phyloP scores from a whole-genome alignment of 805 yeast species.

The Candida ipomoeae region DNA sequence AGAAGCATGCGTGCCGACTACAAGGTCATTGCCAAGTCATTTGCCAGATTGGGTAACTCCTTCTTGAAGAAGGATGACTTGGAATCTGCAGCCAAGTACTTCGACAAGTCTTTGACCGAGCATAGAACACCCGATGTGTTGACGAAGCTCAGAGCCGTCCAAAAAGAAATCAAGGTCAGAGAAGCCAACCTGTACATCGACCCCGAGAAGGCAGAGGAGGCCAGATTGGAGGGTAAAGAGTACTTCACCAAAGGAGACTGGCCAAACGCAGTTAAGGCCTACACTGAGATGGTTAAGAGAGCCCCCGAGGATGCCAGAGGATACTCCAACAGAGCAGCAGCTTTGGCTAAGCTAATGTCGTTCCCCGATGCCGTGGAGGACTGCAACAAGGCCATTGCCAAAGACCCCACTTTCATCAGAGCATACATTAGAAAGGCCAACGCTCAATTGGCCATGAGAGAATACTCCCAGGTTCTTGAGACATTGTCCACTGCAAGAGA shows the following conservation, averaged over 20 bases:
- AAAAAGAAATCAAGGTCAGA: conserved; percentile 74
- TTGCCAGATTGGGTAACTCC: conserved; percentile 83
- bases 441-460: conserved; percentile 87
- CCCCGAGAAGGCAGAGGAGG: conserved; percentile 92
- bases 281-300: conserved; percentile 93
- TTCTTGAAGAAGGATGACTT: conserved; percentile 74
- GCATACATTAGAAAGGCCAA: conserved; percentile 97
- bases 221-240: conserved; percentile 89
- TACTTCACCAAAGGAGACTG: conserved; percentile 86
- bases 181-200: conserved; percentile 79
- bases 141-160: conserved; percentile 80
- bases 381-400: conserved; percentile 82
- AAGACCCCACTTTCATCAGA: conserved; percentile 85
- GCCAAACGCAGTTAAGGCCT: conserved; percentile 94
- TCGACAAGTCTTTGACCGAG: conserved; percentile 91
- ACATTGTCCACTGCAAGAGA: conserved; percentile 76
- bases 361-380: conserved; percentile 96
- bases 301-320: conserved; percentile 97
- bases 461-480: conserved; percentile 75
- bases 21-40: conserved; percentile 85
- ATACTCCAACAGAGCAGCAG: conserved; percentile 97
- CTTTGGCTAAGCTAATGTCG: conserved; percentile 87
- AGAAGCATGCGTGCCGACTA: conserved; percentile 89
- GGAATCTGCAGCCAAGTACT: conserved; percentile 67
- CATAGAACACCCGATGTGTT: conserved; percentile 94